phyloP scores from a whole-genome alignment of 176 grass and related monocot species.

The Musa beccarii region DNA sequence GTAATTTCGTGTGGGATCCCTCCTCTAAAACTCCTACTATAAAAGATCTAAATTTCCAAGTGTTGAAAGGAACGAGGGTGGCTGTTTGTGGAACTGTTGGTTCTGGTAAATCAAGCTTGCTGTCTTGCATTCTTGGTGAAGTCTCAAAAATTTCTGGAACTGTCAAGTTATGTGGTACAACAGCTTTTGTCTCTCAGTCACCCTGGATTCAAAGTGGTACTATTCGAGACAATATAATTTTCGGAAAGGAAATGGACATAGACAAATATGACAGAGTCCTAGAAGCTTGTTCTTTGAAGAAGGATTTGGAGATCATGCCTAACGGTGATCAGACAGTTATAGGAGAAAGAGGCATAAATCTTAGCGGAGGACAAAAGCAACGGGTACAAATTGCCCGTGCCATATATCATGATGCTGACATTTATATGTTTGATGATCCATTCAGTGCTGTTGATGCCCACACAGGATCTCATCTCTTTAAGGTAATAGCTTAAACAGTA shows the following conservation, averaged over 20 bases:
- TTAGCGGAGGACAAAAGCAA: slow-evolving; percentile 69
- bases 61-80: slow-evolving; percentile 34
- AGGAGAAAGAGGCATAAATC: slow-evolving; percentile 70
- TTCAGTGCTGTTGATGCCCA: slow-evolving; percentile 68
- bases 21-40: slow-evolving; percentile 33
- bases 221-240: slow-evolving; percentile 54
- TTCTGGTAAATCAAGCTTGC: slow-evolving; percentile 69
- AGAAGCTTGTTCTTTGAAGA: slow-evolving; percentile 46
- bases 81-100: slow-evolving; percentile 74
- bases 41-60: slow-evolving; percentile 37
- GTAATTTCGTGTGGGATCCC: slow-evolving; percentile 53
- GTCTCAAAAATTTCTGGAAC: slow-evolving; percentile 56
- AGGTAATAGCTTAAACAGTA: slow-evolving; percentile 19
- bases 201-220: slow-evolving; percentile 73
- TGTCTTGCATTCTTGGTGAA: slow-evolving; percentile 69
- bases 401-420: slow-evolving; percentile 63
- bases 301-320: slow-evolving; percentile 45
- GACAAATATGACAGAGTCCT: slow-evolving; percentile 38
- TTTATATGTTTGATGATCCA: slow-evolving; percentile 71
- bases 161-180: slow-evolving; percentile 40
- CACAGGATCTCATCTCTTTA: slow-evolving; percentile 58
- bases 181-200: slow-evolving; percentile 54
- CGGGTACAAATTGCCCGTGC: slow-evolving; percentile 59
- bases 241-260: slow-evolving; percentile 32
- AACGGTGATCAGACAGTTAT: slow-evolving; percentile 59